A percentile compares a stretch with the other conserved stretches of the same genome.
Evolutionary conservation across 352 stramenopile species (phyloP).

Genomic region (Phytophthora constricta): DNA sequence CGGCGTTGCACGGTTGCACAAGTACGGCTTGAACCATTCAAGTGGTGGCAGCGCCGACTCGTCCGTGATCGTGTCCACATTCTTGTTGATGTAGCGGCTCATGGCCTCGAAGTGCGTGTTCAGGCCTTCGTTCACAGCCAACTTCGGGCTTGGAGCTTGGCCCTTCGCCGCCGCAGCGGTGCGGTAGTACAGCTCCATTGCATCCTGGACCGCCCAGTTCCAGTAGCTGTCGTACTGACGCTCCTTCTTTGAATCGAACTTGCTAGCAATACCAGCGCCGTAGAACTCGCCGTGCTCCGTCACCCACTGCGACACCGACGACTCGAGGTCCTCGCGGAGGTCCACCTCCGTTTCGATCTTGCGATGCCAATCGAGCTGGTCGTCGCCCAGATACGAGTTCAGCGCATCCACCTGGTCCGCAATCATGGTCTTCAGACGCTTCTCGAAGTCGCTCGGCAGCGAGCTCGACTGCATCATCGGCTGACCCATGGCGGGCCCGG

Average conservation of each 20-base stretch:
- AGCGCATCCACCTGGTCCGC: conserved; percentile 58
- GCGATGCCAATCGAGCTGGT: conserved; percentile 57
- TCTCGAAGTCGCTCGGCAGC: conserved; percentile 56
- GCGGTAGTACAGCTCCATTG: conserved; percentile 68
- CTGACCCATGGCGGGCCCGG: conserved; percentile 36
- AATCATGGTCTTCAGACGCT: conserved; percentile 65
- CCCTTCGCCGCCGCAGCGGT: conserved; percentile 39
- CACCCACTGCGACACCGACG: conserved; percentile 53
- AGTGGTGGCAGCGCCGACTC: conserved; percentile 46
- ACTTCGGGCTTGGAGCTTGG: conserved; percentile 18
- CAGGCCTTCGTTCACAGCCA: conserved; percentile 36
- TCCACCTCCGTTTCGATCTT: conserved; percentile 59
- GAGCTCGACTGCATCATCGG: conserved; percentile 38
- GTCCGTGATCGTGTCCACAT: conserved; percentile 46
- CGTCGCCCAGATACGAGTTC: conserved; percentile 57
- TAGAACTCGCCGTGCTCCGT: conserved; percentile 70
- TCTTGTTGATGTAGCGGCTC: conserved; percentile 62
- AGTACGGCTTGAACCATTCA: conserved; percentile 64
- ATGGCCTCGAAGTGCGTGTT: conserved; percentile 60
- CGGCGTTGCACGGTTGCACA: conserved; percentile 77
- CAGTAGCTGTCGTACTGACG: conserved; percentile 82
- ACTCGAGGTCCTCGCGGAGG: conserved; percentile 64
- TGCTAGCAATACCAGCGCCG: conserved; percentile 51
- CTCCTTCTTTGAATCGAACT: conserved; percentile 79
- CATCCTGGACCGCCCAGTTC: conserved; percentile 83